A percentile compares a stretch with the other conserved stretches of the same genome.
Conservation (phyloP, 495 filamentous ascomycete genomes). For the Cladorrhinum samala region DNA sequence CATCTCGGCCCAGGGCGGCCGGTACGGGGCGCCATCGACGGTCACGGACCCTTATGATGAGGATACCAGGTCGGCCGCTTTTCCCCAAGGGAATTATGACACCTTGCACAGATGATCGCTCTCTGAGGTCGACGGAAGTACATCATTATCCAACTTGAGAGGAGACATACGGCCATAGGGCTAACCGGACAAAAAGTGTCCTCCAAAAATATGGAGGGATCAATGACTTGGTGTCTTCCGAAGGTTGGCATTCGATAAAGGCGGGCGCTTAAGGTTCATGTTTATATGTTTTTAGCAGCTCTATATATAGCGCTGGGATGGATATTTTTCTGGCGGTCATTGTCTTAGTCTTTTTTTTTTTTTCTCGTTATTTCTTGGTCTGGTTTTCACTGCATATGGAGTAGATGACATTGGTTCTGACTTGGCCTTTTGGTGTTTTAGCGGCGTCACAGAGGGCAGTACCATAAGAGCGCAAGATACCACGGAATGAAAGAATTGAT, state of each 20-base stretch:
- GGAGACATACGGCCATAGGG: too few relatives aligned
- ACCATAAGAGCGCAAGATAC: conserved; percentile 16
- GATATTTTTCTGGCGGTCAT: conserved; percentile 4
- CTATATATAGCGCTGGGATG: conserved; percentile 5
- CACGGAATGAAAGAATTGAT: conserved; percentile 10
- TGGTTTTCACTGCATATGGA: neutral
- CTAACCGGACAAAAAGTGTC: too few relatives aligned
- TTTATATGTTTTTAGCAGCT: neutral
- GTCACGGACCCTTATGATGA: conserved; percentile 33
- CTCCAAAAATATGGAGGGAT: too few relatives aligned
- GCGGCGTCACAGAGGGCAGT: conserved; percentile 17
- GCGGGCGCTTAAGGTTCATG: neutral
- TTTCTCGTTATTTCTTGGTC: too few relatives aligned
- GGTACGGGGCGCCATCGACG: conserved; percentile 34
- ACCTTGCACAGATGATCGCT: conserved; percentile 22
- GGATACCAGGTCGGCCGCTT: conserved; percentile 31
- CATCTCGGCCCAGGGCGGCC: conserved; percentile 16
- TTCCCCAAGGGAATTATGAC: conserved; percentile 41
- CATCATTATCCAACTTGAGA: neutral
- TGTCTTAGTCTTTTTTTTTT: neutral
- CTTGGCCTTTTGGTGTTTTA: conserved; percentile 3
- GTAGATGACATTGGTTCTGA: neutral
- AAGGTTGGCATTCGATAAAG: too few relatives aligned
- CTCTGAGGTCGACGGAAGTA: neutral
- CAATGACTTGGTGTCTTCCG: too few relatives aligned